Evolutionary conservation across 1,284 basidiomycete genomes (phyloP), one percentile per base, ranked within the genome.

Genomic region (Mycosarcoma maydis): DNA sequence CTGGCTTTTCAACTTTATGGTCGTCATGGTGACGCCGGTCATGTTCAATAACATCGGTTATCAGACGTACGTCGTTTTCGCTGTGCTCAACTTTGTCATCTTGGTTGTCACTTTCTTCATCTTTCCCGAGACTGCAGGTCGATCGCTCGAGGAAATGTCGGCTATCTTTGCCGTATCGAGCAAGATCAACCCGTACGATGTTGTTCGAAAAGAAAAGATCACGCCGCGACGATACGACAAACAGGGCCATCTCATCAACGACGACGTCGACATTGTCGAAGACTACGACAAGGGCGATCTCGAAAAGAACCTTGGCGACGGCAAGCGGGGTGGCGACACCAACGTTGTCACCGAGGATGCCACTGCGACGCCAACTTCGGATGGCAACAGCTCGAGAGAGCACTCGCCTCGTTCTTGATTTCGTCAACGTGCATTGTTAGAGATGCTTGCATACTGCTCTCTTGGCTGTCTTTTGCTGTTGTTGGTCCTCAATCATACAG

Each of bases 1-100:
- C 60, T 78, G 76, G 76, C 37, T 78, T 27, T 80, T 78, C 54
- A 80, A 80, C 47, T 80, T 80, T 32, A 20, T 78, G 22, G 75
- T 80, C 26, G 77, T 80, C 13, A 75, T 80, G 66, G 56, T 75
- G 33, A 75, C 74, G 2, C 77, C 77, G 1, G 22, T 77, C 6
- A 53, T 64, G 23, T 76, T 78, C 39, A 20, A 47, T 9, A 54
- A 32, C 16, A 76, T 80, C 43, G 17, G 26, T 4, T 65, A 60
- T 22, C 36, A 64, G 20, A 80, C 77, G 6, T 80, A 78, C 26
- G 36, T 54, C 14, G 37, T 57, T 7, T 80, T 80, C 33, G 71
- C 73, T 2, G 71, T 58, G 0, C 64, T 78, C 34, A 80, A 80
- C 46, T 42, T 64, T 10, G 54, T 59, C 26, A 76, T 80, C 27